Base-by-base conservation (phyloP, 352 stramenopile species). In the Phytophthora pistaciae region DNA sequence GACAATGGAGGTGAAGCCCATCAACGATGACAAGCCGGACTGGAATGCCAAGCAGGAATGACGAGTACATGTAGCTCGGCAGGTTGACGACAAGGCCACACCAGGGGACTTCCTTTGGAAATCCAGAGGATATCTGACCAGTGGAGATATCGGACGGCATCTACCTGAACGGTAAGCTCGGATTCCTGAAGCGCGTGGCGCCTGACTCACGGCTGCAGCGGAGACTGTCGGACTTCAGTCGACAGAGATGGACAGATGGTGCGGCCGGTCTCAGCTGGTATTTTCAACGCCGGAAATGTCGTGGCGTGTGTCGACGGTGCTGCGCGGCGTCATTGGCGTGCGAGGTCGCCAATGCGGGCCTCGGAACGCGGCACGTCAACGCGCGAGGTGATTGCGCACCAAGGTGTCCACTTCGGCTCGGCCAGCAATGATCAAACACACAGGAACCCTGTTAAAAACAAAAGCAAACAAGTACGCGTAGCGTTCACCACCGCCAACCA, bases 271-370 rank as follows among this genome's bases (percentile, higher is more conserved):
- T 42, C 36, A 42, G 36, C 56, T 71, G 56, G 65, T 40, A n/a
- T 31, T 6, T 66, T 7, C 64, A 71, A 56, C 64, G 48, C 48
- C 64, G 64, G 64, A 29, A 71, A 71, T 49, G 20, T 14, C 23
- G 16, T 25, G 16, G 31, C 16, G n/a, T 59, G 56, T 60, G 56
- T 68, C 36, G 36, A 18, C 27, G 27, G 27, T 29, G 27, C 27
- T 29, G 27, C 27, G 27, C 29, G 9, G 27, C 44, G 25, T 64
- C 62, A 64, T 69, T 69, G 62, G 62, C 31, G 62, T 44, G 20
- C 11, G 18, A 6, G 56, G 27, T 21, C 42, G n/a, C 56, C 56
- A 71, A 71, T 71, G 56, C 48, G 9, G 36, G 23, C 25, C 18
- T 3, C 56, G 40, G 50, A 48, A 60, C 29, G 13, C 25, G 16